phyloP scores from a whole-genome alignment of 805 yeast genomes.

The Schizosaccharomyces lindneri region DNA sequence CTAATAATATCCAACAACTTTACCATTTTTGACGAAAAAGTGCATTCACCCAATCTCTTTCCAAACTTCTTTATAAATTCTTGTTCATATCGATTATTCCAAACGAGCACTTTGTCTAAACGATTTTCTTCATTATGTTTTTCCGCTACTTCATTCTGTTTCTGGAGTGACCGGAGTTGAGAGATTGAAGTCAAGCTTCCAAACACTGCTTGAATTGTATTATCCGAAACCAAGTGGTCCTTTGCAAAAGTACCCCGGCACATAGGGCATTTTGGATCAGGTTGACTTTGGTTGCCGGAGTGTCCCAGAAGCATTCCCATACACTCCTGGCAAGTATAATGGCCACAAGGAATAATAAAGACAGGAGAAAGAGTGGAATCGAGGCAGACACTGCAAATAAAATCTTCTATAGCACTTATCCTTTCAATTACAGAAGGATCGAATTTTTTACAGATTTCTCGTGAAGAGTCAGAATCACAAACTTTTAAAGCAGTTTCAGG shows the following conservation, averaged over 20 bases:
- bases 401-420: constrained; percentile 13
- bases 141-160: not conserved
- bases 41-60: not conserved
- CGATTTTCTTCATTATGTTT: not conserved
- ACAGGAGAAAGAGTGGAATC: constrained; percentile 24
- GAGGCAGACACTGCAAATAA: constrained; percentile 37
- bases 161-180: not conserved
- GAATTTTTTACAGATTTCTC: constrained; percentile 9
- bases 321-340: constrained; percentile 45
- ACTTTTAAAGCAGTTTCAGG: not conserved
- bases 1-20: constrained; percentile 33
- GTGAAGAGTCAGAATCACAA: not conserved
- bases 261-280: not conserved
- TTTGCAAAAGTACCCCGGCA: not conserved
- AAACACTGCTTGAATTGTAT: not conserved
- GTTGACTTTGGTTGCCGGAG: not conserved
- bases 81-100: not conserved
- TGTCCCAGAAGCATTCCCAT: not conserved
- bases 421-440: constrained; percentile 13
- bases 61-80: not conserved
- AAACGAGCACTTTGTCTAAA: not conserved
- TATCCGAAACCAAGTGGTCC: not conserved
- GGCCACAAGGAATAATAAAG: constrained; percentile 47
- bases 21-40: constrained; percentile 41
- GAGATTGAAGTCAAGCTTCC: not conserved